Evolutionary conservation across 2,329 filamentous ascomycete genomes (phyloP).

Genomic region (Penicillium sp.): DNA sequence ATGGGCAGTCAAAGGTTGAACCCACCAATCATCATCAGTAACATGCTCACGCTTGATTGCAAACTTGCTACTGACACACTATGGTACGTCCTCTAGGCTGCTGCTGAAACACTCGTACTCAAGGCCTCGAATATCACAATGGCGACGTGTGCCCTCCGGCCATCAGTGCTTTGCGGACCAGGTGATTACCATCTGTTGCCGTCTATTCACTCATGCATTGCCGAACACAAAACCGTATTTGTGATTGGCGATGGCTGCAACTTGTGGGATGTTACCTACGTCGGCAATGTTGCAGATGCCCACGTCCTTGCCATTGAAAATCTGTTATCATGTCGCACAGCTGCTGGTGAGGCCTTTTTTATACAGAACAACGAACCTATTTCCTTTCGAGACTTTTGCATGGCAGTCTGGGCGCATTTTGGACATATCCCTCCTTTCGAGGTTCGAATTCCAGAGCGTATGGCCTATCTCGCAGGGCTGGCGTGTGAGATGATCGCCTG

Average conservation of each 20-base stretch:
- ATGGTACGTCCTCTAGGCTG: constrained; percentile 27
- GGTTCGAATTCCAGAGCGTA: constrained; percentile 46
- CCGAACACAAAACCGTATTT: constrained; percentile 42
- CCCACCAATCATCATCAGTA: not conserved
- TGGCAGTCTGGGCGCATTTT: constrained; percentile 48
- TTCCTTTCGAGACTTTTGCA: constrained; percentile 44
- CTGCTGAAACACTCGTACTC: constrained; percentile 43
- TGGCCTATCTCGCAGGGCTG: constrained; percentile 50
- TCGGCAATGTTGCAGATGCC: constrained; percentile 45
- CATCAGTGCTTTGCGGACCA: constrained; percentile 44
- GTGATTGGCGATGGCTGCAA: constrained; percentile 42
- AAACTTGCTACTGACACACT: constrained; percentile 4
- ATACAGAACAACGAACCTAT: constrained; percentile 48
- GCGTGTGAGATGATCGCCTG: constrained; percentile 49
- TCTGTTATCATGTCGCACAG: constrained; percentile 38
- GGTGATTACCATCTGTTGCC: constrained; percentile 44
- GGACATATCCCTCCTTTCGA: constrained; percentile 48
- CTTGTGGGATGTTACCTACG: constrained; percentile 45
- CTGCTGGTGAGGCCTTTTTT: constrained; percentile 46
- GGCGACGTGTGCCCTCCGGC: constrained; percentile 42
- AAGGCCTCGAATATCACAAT: constrained; percentile 34
- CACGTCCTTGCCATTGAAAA: constrained; percentile 46
- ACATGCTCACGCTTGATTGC: not conserved
- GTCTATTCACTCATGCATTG: constrained; percentile 44
- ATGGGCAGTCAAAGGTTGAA: constrained; percentile 44